Base-by-base conservation (phyloP, 2,329 filamentous ascomycete species). In the Talaromyces albobiverticillius region DNA sequence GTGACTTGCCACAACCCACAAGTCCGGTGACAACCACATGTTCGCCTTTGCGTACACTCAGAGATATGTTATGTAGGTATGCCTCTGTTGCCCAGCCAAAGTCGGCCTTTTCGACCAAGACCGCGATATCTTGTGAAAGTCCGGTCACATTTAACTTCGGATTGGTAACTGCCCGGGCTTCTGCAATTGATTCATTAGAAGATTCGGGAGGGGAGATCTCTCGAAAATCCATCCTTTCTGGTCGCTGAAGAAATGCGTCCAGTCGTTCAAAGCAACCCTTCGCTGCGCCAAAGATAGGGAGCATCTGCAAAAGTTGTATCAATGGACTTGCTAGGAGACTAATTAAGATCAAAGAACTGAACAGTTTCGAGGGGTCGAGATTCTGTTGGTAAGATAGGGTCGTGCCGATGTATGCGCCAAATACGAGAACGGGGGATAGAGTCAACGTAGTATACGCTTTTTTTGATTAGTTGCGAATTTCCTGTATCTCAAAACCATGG, bases 201-300 rank as follows among this genome's bases (percentile, higher is more conserved):
- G 29, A 46, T 14, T 1, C 26, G 14, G 29, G 5, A n/a, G 16
- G 11, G n/a, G 13, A 3, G 13, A 46, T 32, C 6, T 46, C 26
- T 34, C 45, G 29, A 23, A 46, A 46, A 16, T 46, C 45, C 10
- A 18, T 20, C 22, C 45, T 46, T 22, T 46, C 45, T 8, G 29
- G 26, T 46, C 29, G 34, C 26, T 46, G 45, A 20, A 46, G 14
- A 46, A 46, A 46, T 46, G 26, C 16, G 18, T 46, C n/a, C 22
- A 46, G 26, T 22, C 45, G 29, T 8, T 46, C 45, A 22, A 46
- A 46, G 26, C 16, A 46, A 32, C 43, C 43, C 26, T 46, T 46
- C n/a, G 43, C 43, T 29, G 26, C 26, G 13, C 26, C 26, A 13
- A 46, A 46, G 16, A 29, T 34, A 46, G 45, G 29, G n/a, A 46